phyloP scores from a whole-genome alignment of 805 yeast genomes.

The Yarrowia divulgata region DNA sequence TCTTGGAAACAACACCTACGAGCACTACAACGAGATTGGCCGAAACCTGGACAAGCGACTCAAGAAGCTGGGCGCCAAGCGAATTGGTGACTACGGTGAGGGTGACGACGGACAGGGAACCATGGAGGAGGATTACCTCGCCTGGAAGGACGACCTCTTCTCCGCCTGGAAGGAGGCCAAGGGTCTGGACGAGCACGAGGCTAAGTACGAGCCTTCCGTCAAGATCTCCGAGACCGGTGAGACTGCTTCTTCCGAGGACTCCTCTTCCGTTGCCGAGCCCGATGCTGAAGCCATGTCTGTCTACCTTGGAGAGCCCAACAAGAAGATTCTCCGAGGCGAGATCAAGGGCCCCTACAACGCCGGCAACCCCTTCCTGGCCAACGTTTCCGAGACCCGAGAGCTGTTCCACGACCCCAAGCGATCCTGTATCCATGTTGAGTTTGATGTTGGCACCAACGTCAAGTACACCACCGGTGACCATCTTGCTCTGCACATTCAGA shows the following conservation, averaged over 20 bases:
- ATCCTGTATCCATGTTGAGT: conserved; percentile 88
- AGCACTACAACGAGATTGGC: conserved; percentile 84
- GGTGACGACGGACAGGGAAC: conserved; percentile 97
- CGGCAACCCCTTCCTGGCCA: conserved; percentile 82
- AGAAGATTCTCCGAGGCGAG: conserved; percentile 57
- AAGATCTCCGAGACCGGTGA: conserved; percentile 48
- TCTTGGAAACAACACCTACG: conserved; percentile 93
- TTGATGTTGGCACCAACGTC: conserved; percentile 77
- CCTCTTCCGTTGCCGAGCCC: conserved; percentile 41
- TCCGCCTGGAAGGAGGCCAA: conserved; percentile 68
- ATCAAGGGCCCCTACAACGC: conserved; percentile 76
- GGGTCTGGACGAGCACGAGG: conserved; percentile 79
- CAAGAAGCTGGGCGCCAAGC: conserved; percentile 70
- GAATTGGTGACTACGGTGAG: conserved; percentile 79
- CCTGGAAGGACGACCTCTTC: conserved; percentile 87
- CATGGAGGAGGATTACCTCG: conserved; percentile 90
- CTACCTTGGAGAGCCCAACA: conserved; percentile 83
- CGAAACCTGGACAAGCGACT: conserved; percentile 61
- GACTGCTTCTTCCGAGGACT: conserved; percentile 44
- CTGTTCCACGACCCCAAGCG: conserved; percentile 69
- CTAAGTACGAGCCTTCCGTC: conserved; percentile 75
- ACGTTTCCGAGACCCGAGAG: conserved; percentile 66
- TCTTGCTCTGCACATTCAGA: conserved; percentile 93
- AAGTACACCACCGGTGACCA: conserved; percentile 96
- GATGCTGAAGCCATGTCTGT: conserved; percentile 55